Evolutionary conservation across 1,284 basidiomycete genomes (phyloP), one percentile per base, ranked within the genome.

Genomic region (Neolentinus lepideus): DNA sequence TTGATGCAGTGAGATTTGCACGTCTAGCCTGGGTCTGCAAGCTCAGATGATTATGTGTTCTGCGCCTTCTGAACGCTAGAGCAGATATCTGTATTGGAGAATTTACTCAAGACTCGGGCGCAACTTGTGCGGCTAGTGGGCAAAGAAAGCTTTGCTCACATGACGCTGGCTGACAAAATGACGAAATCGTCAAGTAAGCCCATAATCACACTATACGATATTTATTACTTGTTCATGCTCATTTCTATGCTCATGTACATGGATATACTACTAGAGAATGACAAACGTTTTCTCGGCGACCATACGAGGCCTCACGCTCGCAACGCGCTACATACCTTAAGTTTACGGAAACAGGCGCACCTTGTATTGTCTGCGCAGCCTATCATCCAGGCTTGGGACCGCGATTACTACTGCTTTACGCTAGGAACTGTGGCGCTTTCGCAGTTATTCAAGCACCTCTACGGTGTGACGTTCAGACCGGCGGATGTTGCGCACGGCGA

Each of bases 151-250:
- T 98, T 83, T 74, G 91, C 85, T 0, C 83, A 91, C 58, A 88
- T 96, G 78, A 82, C 86, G 1, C 76, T 97, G 6, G 80, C 83
- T 27, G 94, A 97, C 70, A 98, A 96, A 74, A 98, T 98, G 94
- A 94, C 93, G 3, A 92, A 89, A 70, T 89, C 82, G 43, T 93
- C 93, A 52, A 85, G 89, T 85, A 58, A 59, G 80, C 58, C 51
- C 6, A 14, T n/a, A 10, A 46, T 9, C 24, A 6, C 48, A 35
- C 24, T 52, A 53, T 56, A 46, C 54, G 10, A 25, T 27, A 84
- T 29, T 19, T 35, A 52, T 24, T 38, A 54, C 10, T 24, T 29
- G 29, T 52, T 54, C 56, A 25, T 55, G 56, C 59, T 66, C 16
- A 35, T n/a, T 52, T 16, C 29, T 36, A 25, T 55, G 56, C 59